Evolutionary conservation across 1,284 basidiomycete genomes (phyloP).

Genomic region (Pisolithus thermaeus): DNA sequence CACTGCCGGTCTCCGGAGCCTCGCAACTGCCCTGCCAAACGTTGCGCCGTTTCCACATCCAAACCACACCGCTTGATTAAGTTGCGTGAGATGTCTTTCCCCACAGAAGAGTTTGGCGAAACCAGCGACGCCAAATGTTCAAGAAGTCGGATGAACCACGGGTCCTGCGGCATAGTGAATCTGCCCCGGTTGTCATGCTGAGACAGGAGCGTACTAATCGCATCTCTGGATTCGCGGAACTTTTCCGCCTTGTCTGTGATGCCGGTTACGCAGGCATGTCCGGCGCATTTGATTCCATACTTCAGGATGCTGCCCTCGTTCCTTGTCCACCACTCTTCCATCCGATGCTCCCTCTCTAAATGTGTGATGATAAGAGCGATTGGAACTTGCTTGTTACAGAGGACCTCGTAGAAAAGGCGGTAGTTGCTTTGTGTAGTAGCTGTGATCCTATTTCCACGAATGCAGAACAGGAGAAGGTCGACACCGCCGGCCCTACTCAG

Average conservation of each 20-base stretch:
- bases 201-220: slow-evolving; percentile 1
- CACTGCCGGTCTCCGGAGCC: no score
- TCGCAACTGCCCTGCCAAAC: slow-evolving; percentile 7
- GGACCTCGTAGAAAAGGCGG: slow-evolving; percentile 9
- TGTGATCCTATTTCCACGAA: slow-evolving; percentile 16
- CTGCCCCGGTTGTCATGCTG: slow-evolving; percentile 6
- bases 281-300: slow-evolving; percentile 5
- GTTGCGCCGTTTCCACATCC: slow-evolving; percentile 24
- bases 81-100: slow-evolving; percentile 20
- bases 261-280: slow-evolving; percentile 13
- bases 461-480: slow-evolving; percentile 27
- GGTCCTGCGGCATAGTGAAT: slow-evolving; percentile 22
- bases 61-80: slow-evolving; percentile 25
- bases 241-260: slow-evolving; percentile 2
- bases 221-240: slow-evolving; percentile 3
- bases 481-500: slow-evolving; percentile 18
- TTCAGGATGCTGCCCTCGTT: slow-evolving; percentile 4
- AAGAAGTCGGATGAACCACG: slow-evolving; percentile 21
- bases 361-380: slow-evolving; percentile 10
- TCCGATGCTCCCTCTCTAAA: slow-evolving; percentile 9
- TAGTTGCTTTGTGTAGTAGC: slow-evolving; percentile 10
- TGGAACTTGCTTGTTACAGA: slow-evolving; percentile 10
- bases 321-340: slow-evolving; percentile 12
- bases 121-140: slow-evolving; percentile 17
- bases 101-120: slow-evolving; percentile 17